phyloP scores from a whole-genome alignment of 139 green algal species.

The Zygnema circumcarinatum region DNA sequence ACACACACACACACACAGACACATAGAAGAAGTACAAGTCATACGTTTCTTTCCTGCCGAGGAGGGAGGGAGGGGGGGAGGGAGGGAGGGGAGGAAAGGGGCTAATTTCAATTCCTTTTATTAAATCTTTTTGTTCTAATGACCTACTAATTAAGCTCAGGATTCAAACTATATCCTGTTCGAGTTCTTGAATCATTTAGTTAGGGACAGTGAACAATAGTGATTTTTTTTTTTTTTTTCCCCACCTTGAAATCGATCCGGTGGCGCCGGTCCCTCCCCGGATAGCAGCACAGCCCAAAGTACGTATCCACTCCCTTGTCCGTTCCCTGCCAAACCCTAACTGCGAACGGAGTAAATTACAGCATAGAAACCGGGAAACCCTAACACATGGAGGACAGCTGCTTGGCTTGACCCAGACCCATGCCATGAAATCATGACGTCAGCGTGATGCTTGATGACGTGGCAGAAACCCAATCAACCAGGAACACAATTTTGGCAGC shows the following conservation, averaged over 20 bases:
- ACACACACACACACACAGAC: slow-evolving; percentile 4
- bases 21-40: no score
- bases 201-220: neutral
- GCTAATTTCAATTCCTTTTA: neutral
- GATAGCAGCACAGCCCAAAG: slow-evolving; percentile 56
- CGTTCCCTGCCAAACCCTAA: neutral
- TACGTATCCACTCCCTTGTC: slow-evolving; percentile 55
- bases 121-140: neutral
- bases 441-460: no score
- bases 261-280: slow-evolving; percentile 39
- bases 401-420: no score
- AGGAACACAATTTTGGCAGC: no score
- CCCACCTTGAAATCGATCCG: slow-evolving; percentile 57
- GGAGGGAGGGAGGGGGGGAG: no score
- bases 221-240: neutral
- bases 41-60: no score
- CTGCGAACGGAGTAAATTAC: neutral
- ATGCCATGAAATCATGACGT: no score
- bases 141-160: no score
- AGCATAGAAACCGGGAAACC: neutral
- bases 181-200: neutral
- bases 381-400: neutral
- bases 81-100: no score
- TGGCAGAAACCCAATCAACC: neutral
- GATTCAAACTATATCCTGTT: no score